Evolutionary conservation across 2,329 filamentous ascomycete genomes (phyloP), one percentile per base, ranked within the genome.

Genomic region (Graphilbum sp.): DNA sequence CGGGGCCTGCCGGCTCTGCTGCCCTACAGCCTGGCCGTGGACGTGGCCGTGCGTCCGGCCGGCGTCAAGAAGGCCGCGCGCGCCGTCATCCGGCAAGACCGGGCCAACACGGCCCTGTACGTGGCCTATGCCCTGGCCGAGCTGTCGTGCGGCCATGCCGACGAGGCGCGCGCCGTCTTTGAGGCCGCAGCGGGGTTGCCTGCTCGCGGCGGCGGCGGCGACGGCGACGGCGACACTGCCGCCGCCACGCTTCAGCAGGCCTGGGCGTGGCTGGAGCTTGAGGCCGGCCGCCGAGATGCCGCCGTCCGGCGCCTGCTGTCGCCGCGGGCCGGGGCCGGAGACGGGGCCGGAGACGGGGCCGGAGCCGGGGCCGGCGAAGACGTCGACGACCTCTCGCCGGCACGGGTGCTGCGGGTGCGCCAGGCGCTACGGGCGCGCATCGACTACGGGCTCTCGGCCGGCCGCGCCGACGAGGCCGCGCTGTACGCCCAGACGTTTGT

Each of bases 41-140:
- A 79, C 47, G 69, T 67, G 36, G 50, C 55, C 0, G 68, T 70
- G 40, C 67, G 75, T 32, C 61, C 67, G 0, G 50, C 54, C 1
- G 62, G 58, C 2, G 71, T 75, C 20, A 78, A 72, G 46, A 92
- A 84, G 51, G 62, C 67, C 7, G 82, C 84, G 0, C 93, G 84
- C 49, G 57, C 58, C 7, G 60, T 93, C 0, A 56, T 95, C n/a
- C 88, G 81, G 50, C 66, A 65, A 35, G 69, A 72, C 39, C 63
- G 75, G 0, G 63, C 71, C 1, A 79, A 74, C 47, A 53, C 82
- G 3, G 61, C 64, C 13, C 61, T 95, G 0, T 95, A 92, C 56
- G 80, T 85, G 46, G 73, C 76, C 0, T 93, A 88, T 50, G 83
- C 79, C 0, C 57, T 84, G 13, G 72, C 85, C 4, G 83, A 93